Percentiles rank a stretch among this genome's conserved stretches.
phyloP scores from a whole-genome alignment of 768 basidiomycete species.

The Suillus subluteus region DNA sequence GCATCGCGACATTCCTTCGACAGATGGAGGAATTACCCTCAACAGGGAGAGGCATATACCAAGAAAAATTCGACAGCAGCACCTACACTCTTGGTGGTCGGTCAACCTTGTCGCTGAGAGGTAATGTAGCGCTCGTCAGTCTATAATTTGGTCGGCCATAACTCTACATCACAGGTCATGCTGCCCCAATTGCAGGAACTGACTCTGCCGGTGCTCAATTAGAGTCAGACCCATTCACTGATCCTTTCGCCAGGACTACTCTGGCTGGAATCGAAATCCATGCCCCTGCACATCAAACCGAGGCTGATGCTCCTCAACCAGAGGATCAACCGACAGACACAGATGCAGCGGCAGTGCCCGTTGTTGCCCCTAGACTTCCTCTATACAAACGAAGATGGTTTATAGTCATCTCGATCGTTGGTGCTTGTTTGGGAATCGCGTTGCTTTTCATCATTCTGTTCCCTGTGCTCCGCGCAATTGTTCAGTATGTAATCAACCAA shows the following conservation, averaged over 20 bases:
- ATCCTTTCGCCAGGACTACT: conserved; percentile 13
- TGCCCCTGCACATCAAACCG: not conserved
- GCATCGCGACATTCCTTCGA: conserved; percentile 18
- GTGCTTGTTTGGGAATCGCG: conserved; percentile 57
- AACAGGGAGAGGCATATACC: conserved; percentile 19
- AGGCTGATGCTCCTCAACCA: not conserved
- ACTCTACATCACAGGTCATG: conserved; percentile 8
- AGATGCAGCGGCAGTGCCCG: conserved; percentile 9
- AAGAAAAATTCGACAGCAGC: conserved; percentile 18
- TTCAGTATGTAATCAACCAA: conserved; percentile 64
- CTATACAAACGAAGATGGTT: conserved; percentile 69
- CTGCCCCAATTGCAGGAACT: conserved; percentile 6
- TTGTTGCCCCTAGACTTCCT: conserved; percentile 33
- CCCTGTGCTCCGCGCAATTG: conserved; percentile 68
- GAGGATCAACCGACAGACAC: conserved; percentile 1
- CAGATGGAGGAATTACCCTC: conserved; percentile 28
- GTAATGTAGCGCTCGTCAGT: conserved; percentile 20
- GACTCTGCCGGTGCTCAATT: not conserved
- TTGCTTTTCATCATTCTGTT: conserved; percentile 70
- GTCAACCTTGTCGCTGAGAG: conserved; percentile 26
- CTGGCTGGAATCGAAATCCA: conserved; percentile 10
- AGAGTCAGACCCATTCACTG: conserved; percentile 17
- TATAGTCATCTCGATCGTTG: conserved; percentile 58
- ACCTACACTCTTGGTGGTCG: conserved; percentile 14
- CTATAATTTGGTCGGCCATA: not conserved